Percentiles rank a stretch among this genome's conserved stretches.
These are phyloP conservation scores for Candida ponderosae DNA, from an alignment of 805 yeast genomes.

Conservation along the genomic window DNA sequence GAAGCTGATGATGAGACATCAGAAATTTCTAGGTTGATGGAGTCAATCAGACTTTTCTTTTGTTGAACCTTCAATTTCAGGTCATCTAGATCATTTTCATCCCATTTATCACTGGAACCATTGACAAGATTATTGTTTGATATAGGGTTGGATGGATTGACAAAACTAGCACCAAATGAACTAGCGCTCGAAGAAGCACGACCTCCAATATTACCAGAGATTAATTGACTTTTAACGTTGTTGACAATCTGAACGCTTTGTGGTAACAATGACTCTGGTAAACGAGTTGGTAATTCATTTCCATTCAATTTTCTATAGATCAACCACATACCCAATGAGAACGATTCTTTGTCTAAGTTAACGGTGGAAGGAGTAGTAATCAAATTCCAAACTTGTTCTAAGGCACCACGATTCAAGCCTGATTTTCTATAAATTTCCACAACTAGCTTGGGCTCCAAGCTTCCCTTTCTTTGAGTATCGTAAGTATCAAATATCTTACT, in stretches of 20 bases:
- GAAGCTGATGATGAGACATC: slow-evolving; percentile 20
- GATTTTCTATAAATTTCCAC: slow-evolving; percentile 85
- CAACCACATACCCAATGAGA: slow-evolving; percentile 95
- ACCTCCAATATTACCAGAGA: background rate
- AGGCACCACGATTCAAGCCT: slow-evolving; percentile 76
- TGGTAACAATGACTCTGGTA: slow-evolving; percentile 88
- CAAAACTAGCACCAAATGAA: slow-evolving; percentile 4
- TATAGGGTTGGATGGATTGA: slow-evolving; percentile 27
- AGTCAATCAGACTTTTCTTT: slow-evolving; percentile 61
- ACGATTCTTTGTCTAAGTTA: slow-evolving; percentile 78
- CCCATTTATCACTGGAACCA: slow-evolving; percentile 36
- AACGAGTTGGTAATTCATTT: slow-evolving; percentile 66
- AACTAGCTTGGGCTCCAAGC: slow-evolving; percentile 72
- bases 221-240: slow-evolving; percentile 53
- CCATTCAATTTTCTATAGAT: slow-evolving; percentile 89
- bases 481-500: slow-evolving; percentile 84
- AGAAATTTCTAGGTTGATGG: slow-evolving; percentile 53
- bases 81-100: slow-evolving; percentile 33
- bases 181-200: slow-evolving; percentile 3
- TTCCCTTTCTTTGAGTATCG: slow-evolving; percentile 65
- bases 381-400: slow-evolving; percentile 87
- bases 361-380: slow-evolving; percentile 82
- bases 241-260: slow-evolving; percentile 73
- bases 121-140: slow-evolving; percentile 68
- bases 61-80: slow-evolving; percentile 63